Percentiles rank a stretch among this genome's conserved stretches.
Evolutionary conservation across 1,284 basidiomycete genomes (phyloP).

Genomic region (Tetrapyrgos nigripes): DNA sequence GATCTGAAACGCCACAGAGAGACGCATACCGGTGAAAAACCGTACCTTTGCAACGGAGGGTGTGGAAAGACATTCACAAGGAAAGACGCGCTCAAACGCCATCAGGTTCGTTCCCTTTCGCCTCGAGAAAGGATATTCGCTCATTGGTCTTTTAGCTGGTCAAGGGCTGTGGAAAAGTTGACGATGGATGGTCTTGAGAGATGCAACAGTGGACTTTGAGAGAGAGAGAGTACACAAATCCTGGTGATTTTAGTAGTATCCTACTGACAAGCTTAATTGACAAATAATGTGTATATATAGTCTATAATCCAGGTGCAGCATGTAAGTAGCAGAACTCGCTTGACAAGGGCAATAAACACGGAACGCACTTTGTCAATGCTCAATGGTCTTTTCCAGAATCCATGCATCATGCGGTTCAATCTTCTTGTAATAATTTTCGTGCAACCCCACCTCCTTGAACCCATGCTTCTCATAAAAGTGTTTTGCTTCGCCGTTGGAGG

Average conservation of each 20-base stretch:
- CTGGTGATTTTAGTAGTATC: conserved; percentile 3
- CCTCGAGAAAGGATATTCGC: conserved; percentile 17
- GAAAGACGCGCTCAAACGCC: conserved; percentile 82
- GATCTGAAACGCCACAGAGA: conserved; percentile 83
- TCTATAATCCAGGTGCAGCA: conserved; percentile 2
- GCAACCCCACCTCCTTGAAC: conserved; percentile 67
- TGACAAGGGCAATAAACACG: background rate
- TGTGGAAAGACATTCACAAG: conserved; percentile 85
- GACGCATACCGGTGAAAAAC: conserved; percentile 82
- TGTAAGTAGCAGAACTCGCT: conserved; percentile 4
- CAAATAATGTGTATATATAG: background rate
- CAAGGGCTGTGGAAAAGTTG: conserved; percentile 76
- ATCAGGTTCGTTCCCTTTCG: conserved; percentile 59
- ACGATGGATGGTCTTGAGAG: conserved; percentile 48
- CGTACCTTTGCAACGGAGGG: conserved; percentile 79
- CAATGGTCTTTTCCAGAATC: conserved; percentile 69
- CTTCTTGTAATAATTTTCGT: conserved; percentile 84
- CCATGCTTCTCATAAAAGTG: conserved; percentile 81
- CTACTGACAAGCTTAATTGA: background rate
- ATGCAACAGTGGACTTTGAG: background rate
- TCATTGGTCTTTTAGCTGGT: conserved; percentile 59
- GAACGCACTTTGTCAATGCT: conserved; percentile 17
- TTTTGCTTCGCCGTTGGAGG: conserved; percentile 74
- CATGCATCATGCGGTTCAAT: conserved; percentile 80
- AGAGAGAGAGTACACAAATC: background rate